Percentiles rank a stretch among this genome's conserved stretches.
Conservation (phyloP, 2,329 filamentous ascomycete genomes). For the Alternaria brassicae region DNA sequence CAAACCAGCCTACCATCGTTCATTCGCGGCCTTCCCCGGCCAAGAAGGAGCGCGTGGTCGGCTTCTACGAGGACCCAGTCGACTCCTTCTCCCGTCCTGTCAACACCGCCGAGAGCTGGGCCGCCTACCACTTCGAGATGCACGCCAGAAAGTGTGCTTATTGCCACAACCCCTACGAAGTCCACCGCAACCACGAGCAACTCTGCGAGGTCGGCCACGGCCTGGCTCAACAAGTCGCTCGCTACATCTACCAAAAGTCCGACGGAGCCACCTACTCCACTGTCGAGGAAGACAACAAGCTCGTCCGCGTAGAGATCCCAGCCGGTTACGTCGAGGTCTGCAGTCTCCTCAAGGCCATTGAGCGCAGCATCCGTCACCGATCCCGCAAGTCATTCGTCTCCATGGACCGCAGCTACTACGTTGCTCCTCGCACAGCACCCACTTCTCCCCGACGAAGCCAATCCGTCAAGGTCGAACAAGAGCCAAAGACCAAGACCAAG, state of each 20-base stretch:
- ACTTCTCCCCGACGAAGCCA: slow-evolving; percentile 32
- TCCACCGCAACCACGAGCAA: slow-evolving; percentile 49
- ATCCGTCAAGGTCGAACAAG: slow-evolving; percentile 46
- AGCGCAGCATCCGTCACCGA: slow-evolving; percentile 49
- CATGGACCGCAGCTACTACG: slow-evolving; percentile 54
- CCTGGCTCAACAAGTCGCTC: slow-evolving; percentile 55
- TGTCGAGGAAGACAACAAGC: slow-evolving; percentile 49
- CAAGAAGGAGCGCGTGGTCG: slow-evolving; percentile 45
- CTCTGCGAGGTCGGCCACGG: slow-evolving; percentile 55
- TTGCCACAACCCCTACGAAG: slow-evolving; percentile 55
- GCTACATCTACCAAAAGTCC: slow-evolving; percentile 53
- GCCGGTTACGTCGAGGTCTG: slow-evolving; percentile 51
- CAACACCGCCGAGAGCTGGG: slow-evolving; percentile 54
- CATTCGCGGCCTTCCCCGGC: slow-evolving; percentile 36
- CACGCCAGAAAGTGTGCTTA: slow-evolving; percentile 55
- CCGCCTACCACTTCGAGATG: slow-evolving; percentile 57
- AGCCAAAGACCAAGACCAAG: slow-evolving; percentile 35
- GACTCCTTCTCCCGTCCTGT: slow-evolving; percentile 52
- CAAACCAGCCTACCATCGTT: slow-evolving; percentile 47
- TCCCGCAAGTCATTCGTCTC: slow-evolving; percentile 51
- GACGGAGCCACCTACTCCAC: slow-evolving; percentile 47
- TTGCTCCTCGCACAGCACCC: slow-evolving; percentile 47
- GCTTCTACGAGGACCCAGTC: slow-evolving; percentile 49
- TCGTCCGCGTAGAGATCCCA: slow-evolving; percentile 56
- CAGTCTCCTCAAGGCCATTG: slow-evolving; percentile 52